A percentile compares a stretch with the other conserved stretches of the same genome.
phyloP scores from a whole-genome alignment of 164 flowering plant genomes.

The Aristolochia californica region DNA sequence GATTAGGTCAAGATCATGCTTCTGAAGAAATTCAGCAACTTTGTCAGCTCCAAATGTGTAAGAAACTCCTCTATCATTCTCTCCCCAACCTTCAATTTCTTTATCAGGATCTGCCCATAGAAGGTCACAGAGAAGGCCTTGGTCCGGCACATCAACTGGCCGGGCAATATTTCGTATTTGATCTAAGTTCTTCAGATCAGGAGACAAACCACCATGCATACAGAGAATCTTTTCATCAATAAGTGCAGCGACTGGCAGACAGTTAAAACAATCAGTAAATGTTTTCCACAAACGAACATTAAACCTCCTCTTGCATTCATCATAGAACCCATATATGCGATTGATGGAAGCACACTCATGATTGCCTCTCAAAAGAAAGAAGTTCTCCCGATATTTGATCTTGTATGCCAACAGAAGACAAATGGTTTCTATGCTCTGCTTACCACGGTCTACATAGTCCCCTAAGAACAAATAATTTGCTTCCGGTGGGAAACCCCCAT shows the following conservation, averaged over 20 bases:
- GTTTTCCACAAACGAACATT: slow-evolving; percentile 47
- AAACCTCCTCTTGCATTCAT: slow-evolving; percentile 57
- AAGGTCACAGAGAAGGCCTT: slow-evolving; percentile 55
- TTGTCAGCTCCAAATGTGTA: slow-evolving; percentile 50
- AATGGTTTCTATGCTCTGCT: slow-evolving; percentile 61
- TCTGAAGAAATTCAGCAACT: slow-evolving; percentile 45
- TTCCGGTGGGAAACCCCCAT: slow-evolving; percentile 51
- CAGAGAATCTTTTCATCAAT: slow-evolving; percentile 56
- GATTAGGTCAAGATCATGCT: slow-evolving; percentile 52
- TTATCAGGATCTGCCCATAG: slow-evolving; percentile 58
- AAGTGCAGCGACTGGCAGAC: slow-evolving; percentile 54
- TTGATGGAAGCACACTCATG: slow-evolving; percentile 58
- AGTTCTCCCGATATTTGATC: slow-evolving; percentile 48
- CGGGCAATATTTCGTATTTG: slow-evolving; percentile 53
- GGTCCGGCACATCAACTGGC: slow-evolving; percentile 59
- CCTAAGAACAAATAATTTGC: slow-evolving; percentile 55
- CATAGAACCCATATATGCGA: slow-evolving; percentile 51
- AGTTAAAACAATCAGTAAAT: slow-evolving; percentile 51
- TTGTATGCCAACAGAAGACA: slow-evolving; percentile 56
- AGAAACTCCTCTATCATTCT: slow-evolving; percentile 61
- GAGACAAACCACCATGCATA: slow-evolving; percentile 64
- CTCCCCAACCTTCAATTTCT: slow-evolving; percentile 51
- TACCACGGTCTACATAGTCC: slow-evolving; percentile 65
- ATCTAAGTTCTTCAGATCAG: slow-evolving; percentile 43
- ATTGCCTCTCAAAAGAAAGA: slow-evolving; percentile 53